phyloP scores from a whole-genome alignment of 257 asterid genomes.

The Penstemon newberryi region DNA sequence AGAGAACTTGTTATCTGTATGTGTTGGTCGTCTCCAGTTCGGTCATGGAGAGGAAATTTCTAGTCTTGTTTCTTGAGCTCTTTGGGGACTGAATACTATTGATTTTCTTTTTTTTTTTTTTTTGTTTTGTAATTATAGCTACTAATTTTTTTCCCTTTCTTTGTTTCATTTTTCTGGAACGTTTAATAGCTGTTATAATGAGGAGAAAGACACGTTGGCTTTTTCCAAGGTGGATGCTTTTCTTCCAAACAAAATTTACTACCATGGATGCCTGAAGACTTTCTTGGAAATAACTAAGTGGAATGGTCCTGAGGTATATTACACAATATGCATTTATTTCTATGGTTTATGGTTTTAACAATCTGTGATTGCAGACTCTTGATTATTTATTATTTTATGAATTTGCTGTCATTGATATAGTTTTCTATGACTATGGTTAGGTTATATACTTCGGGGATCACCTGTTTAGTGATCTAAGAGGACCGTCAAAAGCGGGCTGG shows the following conservation, averaged over 20 bases:
- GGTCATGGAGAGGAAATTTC: constrained; percentile 2
- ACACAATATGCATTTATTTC: neutral
- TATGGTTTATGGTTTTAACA: constrained; percentile 15
- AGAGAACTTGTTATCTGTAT: neutral
- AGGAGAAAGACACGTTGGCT: constrained; percentile 84
- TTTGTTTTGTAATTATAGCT: neutral
- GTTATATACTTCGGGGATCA: constrained; percentile 99
- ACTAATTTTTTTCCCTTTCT: constrained; percentile 11
- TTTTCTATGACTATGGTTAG: constrained; percentile 33
- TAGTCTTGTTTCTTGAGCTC: constrained; percentile 12
- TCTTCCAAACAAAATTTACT: constrained; percentile 77
- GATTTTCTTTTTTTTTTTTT: neutral
- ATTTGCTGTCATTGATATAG: constrained; percentile 20
- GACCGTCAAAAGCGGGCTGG: constrained; percentile 99
- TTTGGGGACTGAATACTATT: neutral
- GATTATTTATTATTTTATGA: neutral
- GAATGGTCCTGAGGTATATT: constrained; percentile 92
- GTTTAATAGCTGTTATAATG: constrained; percentile 73
- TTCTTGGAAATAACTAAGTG: constrained; percentile 94
- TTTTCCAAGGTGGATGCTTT: constrained; percentile 84
- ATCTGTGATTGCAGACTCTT: neutral
- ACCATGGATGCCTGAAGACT: constrained; percentile 89
- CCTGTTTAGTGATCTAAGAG: constrained; percentile 93
- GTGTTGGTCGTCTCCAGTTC: neutral
- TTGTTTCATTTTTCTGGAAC: constrained; percentile 21